Evolutionary conservation across 495 filamentous ascomycete species (phyloP), one percentile per base, ranked within the genome.

Genomic region (Pyronema omphalodes): DNA sequence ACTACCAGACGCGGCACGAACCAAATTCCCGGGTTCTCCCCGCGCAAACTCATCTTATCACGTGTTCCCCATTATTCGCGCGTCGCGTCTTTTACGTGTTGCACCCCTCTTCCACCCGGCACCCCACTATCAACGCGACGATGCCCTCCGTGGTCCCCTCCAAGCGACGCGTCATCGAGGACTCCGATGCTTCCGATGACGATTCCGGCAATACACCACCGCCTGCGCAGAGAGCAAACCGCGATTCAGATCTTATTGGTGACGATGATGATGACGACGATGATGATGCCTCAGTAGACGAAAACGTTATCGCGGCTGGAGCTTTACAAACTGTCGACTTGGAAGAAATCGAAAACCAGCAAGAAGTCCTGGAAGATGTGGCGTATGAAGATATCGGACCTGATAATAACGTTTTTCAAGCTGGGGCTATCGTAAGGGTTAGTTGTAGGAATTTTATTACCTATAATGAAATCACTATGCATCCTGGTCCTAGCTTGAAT

Each of bases 391-490:
- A 52, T 9, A 53, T 52, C 35, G 18, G 17, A 18, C 33, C 36
- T 17, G 55, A 51, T 11, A 23, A 52, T 18, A 55, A 48, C 29
- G 55, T 58, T 15, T 76, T 74, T 67, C 81, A 91, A 57, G 80
- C 91, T 9, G 91, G 91, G 23, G 82, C 88, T 17, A 94, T 98
- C 60, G 79, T 94, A 12, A 77, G 88, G 19, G 86, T 96, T 55
- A 83, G 80, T 55, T 72, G 96, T 34, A 72, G 69, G n/a, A 83
- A 96, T 62, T 99, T 99, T 63, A 87, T 99, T 29, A 99, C 93
- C 0, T 99, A 96, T 67, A 86, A 80, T 11, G 77, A 81, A 33
- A 88, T 86, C 49, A 86, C 91, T 58, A 94, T 95, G 67, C 77
- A 77, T 48, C 86, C 85, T 3, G 91, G 91, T 0, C 88, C 93